A percentile compares a stretch with the other conserved stretches of the same genome.
These are phyloP conservation scores for Sindora glabra DNA, from an alignment of 306 rosid species.

Conservation along the genomic window DNA sequence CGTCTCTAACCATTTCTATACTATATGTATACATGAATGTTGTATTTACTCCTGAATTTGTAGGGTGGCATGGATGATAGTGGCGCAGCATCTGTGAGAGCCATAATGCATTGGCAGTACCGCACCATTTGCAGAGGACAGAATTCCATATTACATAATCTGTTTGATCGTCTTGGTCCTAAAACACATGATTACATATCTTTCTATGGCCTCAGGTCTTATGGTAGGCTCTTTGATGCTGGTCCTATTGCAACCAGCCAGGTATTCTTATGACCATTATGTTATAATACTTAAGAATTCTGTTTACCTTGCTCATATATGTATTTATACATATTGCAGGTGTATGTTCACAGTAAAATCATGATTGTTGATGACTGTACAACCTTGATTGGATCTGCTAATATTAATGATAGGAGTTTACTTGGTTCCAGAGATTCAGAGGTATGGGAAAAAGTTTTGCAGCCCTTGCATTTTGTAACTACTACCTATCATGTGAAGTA, in stretches of 20 bases:
- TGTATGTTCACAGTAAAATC: slow-evolving; percentile 95
- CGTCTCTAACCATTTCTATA: slow-evolving; percentile 1
- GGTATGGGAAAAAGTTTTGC: slow-evolving; percentile 47
- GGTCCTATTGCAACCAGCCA: slow-evolving; percentile 96
- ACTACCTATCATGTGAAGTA: too few relatives aligned
- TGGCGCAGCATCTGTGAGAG: slow-evolving; percentile 99
- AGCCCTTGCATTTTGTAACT: slow-evolving; percentile 1
- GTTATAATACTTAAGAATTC: background rate
- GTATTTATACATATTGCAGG: slow-evolving; percentile 34
- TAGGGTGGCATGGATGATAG: slow-evolving; percentile 99
- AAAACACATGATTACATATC: slow-evolving; percentile 82
- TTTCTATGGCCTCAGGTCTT: slow-evolving; percentile 83
- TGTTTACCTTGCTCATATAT: slow-evolving; percentile 6
- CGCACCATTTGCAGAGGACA: slow-evolving; percentile 93
- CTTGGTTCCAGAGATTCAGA: slow-evolving; percentile 97
- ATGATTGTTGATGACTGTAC: slow-evolving; percentile 83
- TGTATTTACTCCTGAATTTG: slow-evolving; percentile 22
- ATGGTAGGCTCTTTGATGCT: slow-evolving; percentile 71
- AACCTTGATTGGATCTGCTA: slow-evolving; percentile 89
- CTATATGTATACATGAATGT: slow-evolving; percentile 5
- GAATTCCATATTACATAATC: slow-evolving; percentile 72
- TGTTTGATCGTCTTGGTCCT: slow-evolving; percentile 62
- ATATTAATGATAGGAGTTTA: slow-evolving; percentile 94
- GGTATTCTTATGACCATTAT: slow-evolving; percentile 38
- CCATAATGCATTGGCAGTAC: slow-evolving; percentile 98